Conservation (phyloP, 202 grass and related monocot species). For the Schoenoplectus triqueter region DNA sequence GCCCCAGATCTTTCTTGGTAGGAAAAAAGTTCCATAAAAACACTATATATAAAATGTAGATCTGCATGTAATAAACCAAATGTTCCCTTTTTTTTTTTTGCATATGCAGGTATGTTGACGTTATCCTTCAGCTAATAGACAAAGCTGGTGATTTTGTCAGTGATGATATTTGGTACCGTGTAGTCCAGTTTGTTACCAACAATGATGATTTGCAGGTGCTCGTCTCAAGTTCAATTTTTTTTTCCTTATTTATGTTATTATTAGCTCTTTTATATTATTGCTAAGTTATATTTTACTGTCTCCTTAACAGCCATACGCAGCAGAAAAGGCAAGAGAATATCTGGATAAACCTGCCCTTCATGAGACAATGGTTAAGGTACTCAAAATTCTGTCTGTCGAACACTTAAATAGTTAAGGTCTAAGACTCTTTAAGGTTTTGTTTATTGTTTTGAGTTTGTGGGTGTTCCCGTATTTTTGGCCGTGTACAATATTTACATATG, state of each 20-base stretch:
- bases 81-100: background rate
- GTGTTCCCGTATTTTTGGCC: background rate
- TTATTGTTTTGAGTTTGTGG: background rate
- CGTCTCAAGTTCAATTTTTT: background rate
- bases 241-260: background rate
- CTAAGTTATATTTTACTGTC: slow-evolving; percentile 43
- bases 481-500: slow-evolving; percentile 5
- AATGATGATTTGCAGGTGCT: slow-evolving; percentile 96
- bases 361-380: slow-evolving; percentile 99
- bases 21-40: slow-evolving; percentile 13
- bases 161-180: slow-evolving; percentile 99
- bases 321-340: slow-evolving; percentile 93
- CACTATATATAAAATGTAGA: slow-evolving; percentile 35
- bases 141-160: slow-evolving; percentile 99
- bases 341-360: slow-evolving; percentile 97
- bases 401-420: background rate
- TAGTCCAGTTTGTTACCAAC: slow-evolving; percentile 99
- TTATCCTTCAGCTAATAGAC: slow-evolving; percentile 99
- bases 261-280: slow-evolving; percentile 34
- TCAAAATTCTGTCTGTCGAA: slow-evolving; percentile 41
- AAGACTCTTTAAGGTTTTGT: background rate
- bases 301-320: slow-evolving; percentile 81
- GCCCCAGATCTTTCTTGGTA: slow-evolving; percentile 99
- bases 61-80: background rate
- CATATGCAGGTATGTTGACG: slow-evolving; percentile 90